Conservation (phyloP, 768 basidiomycete species). For the Psilocybe sp. region DNA sequence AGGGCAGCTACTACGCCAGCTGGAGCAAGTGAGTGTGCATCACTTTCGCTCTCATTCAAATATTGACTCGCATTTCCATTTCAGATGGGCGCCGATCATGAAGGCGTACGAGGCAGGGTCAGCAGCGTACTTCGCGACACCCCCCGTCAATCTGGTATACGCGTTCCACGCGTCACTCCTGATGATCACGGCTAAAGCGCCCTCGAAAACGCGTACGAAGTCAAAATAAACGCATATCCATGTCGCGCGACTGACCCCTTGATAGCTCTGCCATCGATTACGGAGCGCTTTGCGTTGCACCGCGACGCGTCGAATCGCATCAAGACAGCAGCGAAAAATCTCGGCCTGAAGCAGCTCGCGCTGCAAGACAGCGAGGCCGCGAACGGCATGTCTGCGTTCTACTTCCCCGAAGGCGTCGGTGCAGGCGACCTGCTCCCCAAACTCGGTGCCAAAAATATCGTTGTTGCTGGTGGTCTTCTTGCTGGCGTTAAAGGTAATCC, state of each 20-base stretch:
- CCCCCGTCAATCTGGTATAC: conserved; percentile 92
- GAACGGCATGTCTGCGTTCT: conserved; percentile 95
- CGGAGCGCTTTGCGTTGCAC: conserved; percentile 79
- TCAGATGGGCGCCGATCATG: conserved; percentile 94
- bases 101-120: conserved; percentile 81
- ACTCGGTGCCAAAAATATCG: conserved; percentile 65
- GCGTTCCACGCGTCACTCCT: conserved; percentile 82
- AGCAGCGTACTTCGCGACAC: conserved; percentile 91
- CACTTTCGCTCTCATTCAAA: conserved; percentile 1
- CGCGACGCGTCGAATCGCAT: conserved; percentile 63
- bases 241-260: conserved; percentile 12
- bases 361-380: conserved; percentile 61
- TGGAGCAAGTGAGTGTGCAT: conserved; percentile 64
- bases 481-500: conserved; percentile 71
- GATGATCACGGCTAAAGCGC: conserved; percentile 49
- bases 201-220: conserved; percentile 4
- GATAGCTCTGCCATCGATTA: conserved; percentile 53
- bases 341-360: conserved; percentile 79
- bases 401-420: conserved; percentile 79
- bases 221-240: not conserved
- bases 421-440: conserved; percentile 77
- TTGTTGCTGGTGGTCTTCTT: conserved; percentile 89
- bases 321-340: conserved; percentile 57
- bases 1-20: conserved; percentile 70
- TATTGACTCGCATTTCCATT: conserved; percentile 19